Percentiles rank a stretch among this genome's conserved stretches.
phyloP scores from a whole-genome alignment of 257 asterid genomes.

The Apocynum venetum region DNA sequence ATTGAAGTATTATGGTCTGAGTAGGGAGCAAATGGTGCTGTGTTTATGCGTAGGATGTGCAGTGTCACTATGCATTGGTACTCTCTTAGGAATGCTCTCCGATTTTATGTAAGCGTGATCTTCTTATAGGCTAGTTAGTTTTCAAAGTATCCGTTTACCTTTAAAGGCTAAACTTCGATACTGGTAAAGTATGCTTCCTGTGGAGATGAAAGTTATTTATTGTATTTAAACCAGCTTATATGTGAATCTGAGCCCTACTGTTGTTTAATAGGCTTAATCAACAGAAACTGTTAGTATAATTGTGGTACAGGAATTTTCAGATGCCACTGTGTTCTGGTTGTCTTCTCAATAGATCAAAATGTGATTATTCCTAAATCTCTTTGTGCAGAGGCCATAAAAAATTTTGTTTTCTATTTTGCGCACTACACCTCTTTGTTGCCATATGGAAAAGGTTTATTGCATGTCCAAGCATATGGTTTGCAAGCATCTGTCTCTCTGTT shows the following conservation, averaged over 20 bases:
- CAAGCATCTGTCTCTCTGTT: constrained; percentile 60
- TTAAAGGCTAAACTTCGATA: background rate
- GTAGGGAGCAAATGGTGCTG: constrained; percentile 61
- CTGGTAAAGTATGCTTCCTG: background rate
- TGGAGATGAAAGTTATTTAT: background rate
- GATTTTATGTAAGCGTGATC: constrained; percentile 67
- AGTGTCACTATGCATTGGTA: constrained; percentile 51
- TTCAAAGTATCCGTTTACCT: background rate
- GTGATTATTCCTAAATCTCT: constrained; percentile 13
- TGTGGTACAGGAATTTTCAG: background rate
- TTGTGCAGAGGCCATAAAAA: constrained; percentile 76
- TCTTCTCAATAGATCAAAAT: background rate
- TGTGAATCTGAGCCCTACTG: background rate
- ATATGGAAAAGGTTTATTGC: constrained; percentile 49
- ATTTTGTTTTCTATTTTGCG: constrained; percentile 59
- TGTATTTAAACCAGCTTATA: background rate
- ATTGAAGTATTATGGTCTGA: constrained; percentile 52
- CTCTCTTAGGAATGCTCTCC: constrained; percentile 67
- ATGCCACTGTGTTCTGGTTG: background rate
- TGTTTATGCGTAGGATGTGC: constrained; percentile 56
- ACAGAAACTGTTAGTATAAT: background rate
- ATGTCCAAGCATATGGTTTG: constrained; percentile 50
- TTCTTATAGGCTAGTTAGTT: constrained; percentile 1
- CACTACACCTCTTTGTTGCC: constrained; percentile 60
- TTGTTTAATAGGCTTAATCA: background rate